Evolutionary conservation across 176 grass and related monocot genomes (phyloP).

Genomic region (Paspalum vaginatum): DNA sequence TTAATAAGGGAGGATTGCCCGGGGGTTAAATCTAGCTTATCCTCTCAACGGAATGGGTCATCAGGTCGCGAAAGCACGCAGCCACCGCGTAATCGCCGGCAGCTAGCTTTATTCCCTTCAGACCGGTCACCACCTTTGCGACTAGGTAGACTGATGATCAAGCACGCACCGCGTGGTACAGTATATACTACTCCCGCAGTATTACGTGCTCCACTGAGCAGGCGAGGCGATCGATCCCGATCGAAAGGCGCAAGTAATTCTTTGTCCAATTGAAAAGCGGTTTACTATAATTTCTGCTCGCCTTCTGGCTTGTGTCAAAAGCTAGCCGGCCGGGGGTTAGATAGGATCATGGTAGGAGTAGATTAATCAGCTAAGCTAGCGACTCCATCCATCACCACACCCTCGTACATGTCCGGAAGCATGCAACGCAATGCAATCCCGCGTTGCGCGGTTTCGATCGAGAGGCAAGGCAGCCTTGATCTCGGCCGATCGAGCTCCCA

Average conservation of each 20-base stretch:
- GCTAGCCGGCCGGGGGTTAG: too few species aligned
- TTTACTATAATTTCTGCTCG: slow-evolving; percentile 20
- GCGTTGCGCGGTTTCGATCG: too few species aligned
- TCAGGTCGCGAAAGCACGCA: slow-evolving; percentile 6
- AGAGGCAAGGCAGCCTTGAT: too few species aligned
- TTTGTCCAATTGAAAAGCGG: background rate
- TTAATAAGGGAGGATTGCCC: background rate
- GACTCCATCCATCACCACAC: too few species aligned
- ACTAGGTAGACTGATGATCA: background rate
- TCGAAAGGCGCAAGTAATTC: background rate
- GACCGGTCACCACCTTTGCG: slow-evolving; percentile 41
- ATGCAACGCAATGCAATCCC: too few species aligned
- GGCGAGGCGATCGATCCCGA: background rate
- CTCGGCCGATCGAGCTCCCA: too few species aligned
- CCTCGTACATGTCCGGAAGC: too few species aligned
- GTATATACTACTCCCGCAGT: background rate
- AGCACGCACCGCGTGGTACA: background rate
- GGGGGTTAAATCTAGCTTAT: slow-evolving; percentile 19
- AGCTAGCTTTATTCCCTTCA: slow-evolving; percentile 51
- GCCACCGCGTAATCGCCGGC: slow-evolving; percentile 41
- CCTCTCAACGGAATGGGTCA: background rate
- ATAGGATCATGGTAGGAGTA: too few species aligned
- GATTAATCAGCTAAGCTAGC: too few species aligned
- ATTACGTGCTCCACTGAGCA: too few species aligned
- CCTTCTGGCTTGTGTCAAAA: slow-evolving; percentile 32